phyloP scores from a whole-genome alignment of 768 basidiomycete genomes.

The Tephrocybe sp. region DNA sequence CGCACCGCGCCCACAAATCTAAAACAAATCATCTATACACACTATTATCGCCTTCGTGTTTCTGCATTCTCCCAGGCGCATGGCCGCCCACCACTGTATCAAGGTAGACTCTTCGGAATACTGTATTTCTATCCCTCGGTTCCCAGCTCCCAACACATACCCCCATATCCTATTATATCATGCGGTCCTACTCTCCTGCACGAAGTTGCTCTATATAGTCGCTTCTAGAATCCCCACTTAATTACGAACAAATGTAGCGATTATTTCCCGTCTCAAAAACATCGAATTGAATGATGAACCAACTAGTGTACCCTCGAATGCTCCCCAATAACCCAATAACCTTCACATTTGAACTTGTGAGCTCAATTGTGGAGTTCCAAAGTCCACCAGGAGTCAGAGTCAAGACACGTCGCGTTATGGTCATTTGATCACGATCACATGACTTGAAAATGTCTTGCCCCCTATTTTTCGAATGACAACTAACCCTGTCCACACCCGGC shows the following conservation, averaged over 20 bases:
- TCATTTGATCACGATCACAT: background rate
- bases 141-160: constrained; percentile 6
- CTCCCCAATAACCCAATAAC: too few species aligned
- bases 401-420: background rate
- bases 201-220: too few species aligned
- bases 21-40: background rate
- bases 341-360: too few species aligned
- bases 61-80: constrained; percentile 4
- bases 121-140: constrained; percentile 7
- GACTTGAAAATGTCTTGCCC: background rate
- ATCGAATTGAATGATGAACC: too few species aligned
- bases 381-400: too few species aligned
- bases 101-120: constrained; percentile 9
- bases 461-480: background rate
- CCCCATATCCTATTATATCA: background rate
- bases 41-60: background rate
- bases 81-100: constrained; percentile 17
- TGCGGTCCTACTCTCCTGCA: too few species aligned
- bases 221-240: too few species aligned
- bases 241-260: too few species aligned
- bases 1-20: background rate
- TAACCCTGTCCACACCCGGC: background rate
- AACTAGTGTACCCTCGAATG: too few species aligned
- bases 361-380: too few species aligned
- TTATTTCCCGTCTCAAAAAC: too few species aligned